These are phyloP conservation scores for Zygosaccharomyces lentus DNA, from an alignment of 805 yeast species.

Conservation along the genomic window DNA sequence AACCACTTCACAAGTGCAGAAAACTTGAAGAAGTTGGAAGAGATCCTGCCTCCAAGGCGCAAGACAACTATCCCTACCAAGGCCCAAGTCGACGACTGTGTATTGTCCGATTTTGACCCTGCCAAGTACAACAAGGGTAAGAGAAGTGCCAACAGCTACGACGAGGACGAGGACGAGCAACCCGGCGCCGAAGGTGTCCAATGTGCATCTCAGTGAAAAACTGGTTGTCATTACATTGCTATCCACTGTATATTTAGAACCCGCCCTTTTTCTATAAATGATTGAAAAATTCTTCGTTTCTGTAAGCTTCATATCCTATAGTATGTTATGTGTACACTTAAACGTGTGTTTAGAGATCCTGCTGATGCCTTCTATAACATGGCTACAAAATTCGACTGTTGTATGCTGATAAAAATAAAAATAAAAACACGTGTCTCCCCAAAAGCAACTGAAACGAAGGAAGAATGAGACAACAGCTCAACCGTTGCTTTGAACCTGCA, in stretches of 20 bases:
- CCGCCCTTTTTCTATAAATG: constrained; percentile 4
- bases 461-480: too few species aligned
- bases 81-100: constrained; percentile 78
- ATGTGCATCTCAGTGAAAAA: constrained; percentile 82
- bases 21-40: constrained; percentile 66
- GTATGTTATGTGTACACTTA: not conserved
- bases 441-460: too few species aligned
- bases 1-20: constrained; percentile 70
- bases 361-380: too few species aligned
- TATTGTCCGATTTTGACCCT: constrained; percentile 64
- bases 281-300: constrained; percentile 1
- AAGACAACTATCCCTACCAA: constrained; percentile 57
- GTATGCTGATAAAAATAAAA: too few species aligned
- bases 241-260: constrained; percentile 6
- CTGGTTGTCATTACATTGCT: constrained; percentile 4
- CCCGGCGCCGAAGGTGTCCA: constrained; percentile 42
- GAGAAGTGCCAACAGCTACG: constrained; percentile 38
- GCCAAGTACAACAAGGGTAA: constrained; percentile 46
- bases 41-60: constrained; percentile 74
- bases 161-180: constrained; percentile 55
- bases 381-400: too few species aligned
- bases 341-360: not conserved
- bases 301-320: not conserved
- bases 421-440: too few species aligned
- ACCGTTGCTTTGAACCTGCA: too few species aligned